phyloP scores from a whole-genome alignment of 345 rosid species.

The Hypericum androsaemum region DNA sequence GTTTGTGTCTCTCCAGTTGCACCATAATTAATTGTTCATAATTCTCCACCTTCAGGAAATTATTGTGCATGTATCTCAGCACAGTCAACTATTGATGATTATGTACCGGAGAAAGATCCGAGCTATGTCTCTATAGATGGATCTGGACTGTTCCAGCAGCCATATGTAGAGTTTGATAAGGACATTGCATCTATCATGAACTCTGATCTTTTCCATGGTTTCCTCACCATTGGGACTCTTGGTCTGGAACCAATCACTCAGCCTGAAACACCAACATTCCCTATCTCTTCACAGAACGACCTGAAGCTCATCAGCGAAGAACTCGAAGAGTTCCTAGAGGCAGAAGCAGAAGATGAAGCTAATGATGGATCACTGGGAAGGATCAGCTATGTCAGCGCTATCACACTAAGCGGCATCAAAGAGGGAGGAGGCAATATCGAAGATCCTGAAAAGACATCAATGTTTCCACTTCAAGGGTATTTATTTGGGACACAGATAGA shows the following conservation, averaged over 20 bases:
- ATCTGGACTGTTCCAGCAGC: slow-evolving; percentile 21
- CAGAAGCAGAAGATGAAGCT: slow-evolving; percentile 61
- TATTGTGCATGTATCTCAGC: slow-evolving; percentile 43
- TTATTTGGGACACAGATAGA: slow-evolving; percentile 57
- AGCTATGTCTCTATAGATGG: slow-evolving; percentile 34
- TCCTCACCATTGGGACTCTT: slow-evolving; percentile 84
- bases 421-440: slow-evolving; percentile 30
- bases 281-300: slow-evolving; percentile 41
- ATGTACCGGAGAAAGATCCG: slow-evolving; percentile 27
- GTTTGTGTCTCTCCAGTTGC: slow-evolving; percentile 6
- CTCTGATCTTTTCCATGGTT: slow-evolving; percentile 62
- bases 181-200: slow-evolving; percentile 28
- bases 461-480: slow-evolving; percentile 76
- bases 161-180: slow-evolving; percentile 26
- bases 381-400: slow-evolving; percentile 50
- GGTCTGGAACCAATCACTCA: slow-evolving; percentile 45
- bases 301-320: slow-evolving; percentile 50
- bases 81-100: slow-evolving; percentile 36
- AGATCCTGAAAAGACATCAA: slow-evolving; percentile 32
- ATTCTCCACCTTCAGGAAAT: slow-evolving; percentile 43
- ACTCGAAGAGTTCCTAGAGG: slow-evolving; percentile 69
- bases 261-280: slow-evolving; percentile 65
- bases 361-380: slow-evolving; percentile 51
- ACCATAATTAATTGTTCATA: slow-evolving; percentile 17
- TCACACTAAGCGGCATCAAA: slow-evolving; percentile 45